These are phyloP conservation scores for Penicillium sp. DNA, from an alignment of 2,329 filamentous ascomycete species.

Conservation along the genomic window DNA sequence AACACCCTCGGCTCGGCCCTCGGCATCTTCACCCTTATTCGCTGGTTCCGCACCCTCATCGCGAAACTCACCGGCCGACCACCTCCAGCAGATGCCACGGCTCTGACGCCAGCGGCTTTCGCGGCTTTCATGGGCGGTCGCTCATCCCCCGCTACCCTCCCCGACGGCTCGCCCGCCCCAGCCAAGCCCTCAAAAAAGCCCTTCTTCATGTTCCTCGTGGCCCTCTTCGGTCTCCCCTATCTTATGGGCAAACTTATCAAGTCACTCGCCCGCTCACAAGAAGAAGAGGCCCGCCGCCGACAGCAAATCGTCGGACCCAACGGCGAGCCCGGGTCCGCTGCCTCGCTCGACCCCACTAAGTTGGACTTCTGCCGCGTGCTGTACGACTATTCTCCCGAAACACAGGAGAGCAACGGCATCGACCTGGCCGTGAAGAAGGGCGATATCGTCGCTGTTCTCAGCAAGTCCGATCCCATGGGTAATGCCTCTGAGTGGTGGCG, in stretches of 20 bases:
- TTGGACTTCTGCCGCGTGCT: slow-evolving; percentile 95
- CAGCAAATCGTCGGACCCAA: slow-evolving; percentile 59
- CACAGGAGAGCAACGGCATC: slow-evolving; percentile 67
- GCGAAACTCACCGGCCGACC: slow-evolving; percentile 93
- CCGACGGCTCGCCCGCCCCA: slow-evolving; percentile 68
- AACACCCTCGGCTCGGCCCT: slow-evolving; percentile 92
- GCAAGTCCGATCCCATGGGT: slow-evolving; percentile 89
- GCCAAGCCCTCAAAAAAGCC: slow-evolving; percentile 88
- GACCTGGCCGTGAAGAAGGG: slow-evolving; percentile 93
- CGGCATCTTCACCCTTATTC: slow-evolving; percentile 92
- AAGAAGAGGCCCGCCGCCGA: slow-evolving; percentile 68
- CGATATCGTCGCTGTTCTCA: slow-evolving; percentile 90
- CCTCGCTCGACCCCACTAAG: slow-evolving; percentile 78
- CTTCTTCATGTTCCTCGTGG: slow-evolving; percentile 91
- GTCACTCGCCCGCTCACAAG: slow-evolving; percentile 78
- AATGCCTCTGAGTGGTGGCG: slow-evolving; percentile 97
- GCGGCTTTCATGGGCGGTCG: slow-evolving; percentile 80
- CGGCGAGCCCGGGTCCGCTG: slow-evolving; percentile 46
- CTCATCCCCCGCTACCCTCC: slow-evolving; percentile 51
- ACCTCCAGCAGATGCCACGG: slow-evolving; percentile 80
- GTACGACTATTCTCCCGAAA: slow-evolving; percentile 89
- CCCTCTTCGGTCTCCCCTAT: slow-evolving; percentile 93
- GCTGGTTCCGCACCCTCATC: slow-evolving; percentile 89
- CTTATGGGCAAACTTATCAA: slow-evolving; percentile 96
- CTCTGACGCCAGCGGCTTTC: slow-evolving; percentile 89